A percentile compares a stretch with the other conserved stretches of the same genome.
Evolutionary conservation across 345 rosid species (phyloP).

Genomic region (Lumnitzera racemosa): DNA sequence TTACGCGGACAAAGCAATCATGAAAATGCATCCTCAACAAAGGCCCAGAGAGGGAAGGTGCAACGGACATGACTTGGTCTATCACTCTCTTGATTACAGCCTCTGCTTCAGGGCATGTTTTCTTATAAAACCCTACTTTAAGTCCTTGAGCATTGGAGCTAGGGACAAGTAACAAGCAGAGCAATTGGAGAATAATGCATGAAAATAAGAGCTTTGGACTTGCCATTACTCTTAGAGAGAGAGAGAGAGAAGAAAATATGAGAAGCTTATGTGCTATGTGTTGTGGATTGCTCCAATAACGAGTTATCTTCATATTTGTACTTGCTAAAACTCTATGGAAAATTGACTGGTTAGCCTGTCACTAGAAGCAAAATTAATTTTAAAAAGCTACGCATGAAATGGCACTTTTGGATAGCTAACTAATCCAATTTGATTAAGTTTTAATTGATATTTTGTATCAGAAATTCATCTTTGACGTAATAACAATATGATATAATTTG

Average conservation of each 20-base stretch:
- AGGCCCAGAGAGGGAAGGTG: constrained; percentile 47
- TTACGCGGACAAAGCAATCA: constrained; percentile 74
- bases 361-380: too few relatives aligned
- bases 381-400: too few relatives aligned
- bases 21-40: constrained; percentile 72
- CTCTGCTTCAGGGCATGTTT: constrained; percentile 45
- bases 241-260: not conserved
- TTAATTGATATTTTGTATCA: too few relatives aligned
- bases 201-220: constrained; percentile 17
- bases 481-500: too few relatives aligned
- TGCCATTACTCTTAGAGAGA: constrained; percentile 16
- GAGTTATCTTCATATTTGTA: too few relatives aligned
- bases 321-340: too few relatives aligned
- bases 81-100: constrained; percentile 26
- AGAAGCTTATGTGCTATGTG: too few relatives aligned
- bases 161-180: constrained; percentile 13
- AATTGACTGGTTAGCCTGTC: too few relatives aligned
- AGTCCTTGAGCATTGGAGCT: constrained; percentile 19
- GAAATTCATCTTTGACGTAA: too few relatives aligned
- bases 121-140: constrained; percentile 48
- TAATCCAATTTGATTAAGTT: too few relatives aligned
- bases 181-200: constrained; percentile 16
- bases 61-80: constrained; percentile 21
- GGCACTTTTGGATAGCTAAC: too few relatives aligned
- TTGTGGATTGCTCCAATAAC: too few relatives aligned